Evolutionary conservation across 106 monocot species (phyloP), one percentile per base, ranked within the genome.

Genomic region (Dendrobium nobile): DNA sequence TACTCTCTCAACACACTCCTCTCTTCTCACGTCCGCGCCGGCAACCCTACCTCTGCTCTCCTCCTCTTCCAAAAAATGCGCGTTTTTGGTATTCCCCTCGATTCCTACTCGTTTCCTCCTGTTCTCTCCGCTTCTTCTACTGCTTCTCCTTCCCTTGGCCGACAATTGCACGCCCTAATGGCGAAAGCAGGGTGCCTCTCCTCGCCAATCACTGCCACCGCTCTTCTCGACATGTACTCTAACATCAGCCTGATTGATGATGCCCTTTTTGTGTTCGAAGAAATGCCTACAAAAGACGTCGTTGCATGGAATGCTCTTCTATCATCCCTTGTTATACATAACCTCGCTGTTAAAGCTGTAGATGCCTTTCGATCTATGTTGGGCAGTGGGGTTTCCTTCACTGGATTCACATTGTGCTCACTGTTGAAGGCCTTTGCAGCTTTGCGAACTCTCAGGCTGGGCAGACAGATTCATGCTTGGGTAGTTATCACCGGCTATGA

Each of bases 221-320:
- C 90, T 80, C 83, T 90, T 37, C 81, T 90, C 27, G 44, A 67
- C 4, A 18, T 74, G 45, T 87, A 90, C 77, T 78, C 85, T 24
- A 85, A 77, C 33, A 80, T 43, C 64, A 82, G 80, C 54, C 72
- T 2, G 41, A 59, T 76, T 18, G 16, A 19, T 68, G 82, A 83
- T 42, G 87, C 85, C 16, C 20, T 84, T 55, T 37, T 16, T 10
- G 17, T 90, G 80, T 90, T 91, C 80, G 82, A 88, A 54, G 92
- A 87, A 87, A 92, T 92, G 85, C 76, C 78, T 54, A 3, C 16
- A 1, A 81, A 79, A 37, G 92, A 92, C 26, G 42, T 79, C 47
- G 78, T 87, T 58, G 61, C 87, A 1, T 89, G 85, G 84, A 92
- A 92, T 82, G 84, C 85, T 4, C 85, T 92, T 65, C 67, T 89